phyloP scores from a whole-genome alignment of 1,284 basidiomycete genomes.

The Erythrobasidium hasegawianum region DNA sequence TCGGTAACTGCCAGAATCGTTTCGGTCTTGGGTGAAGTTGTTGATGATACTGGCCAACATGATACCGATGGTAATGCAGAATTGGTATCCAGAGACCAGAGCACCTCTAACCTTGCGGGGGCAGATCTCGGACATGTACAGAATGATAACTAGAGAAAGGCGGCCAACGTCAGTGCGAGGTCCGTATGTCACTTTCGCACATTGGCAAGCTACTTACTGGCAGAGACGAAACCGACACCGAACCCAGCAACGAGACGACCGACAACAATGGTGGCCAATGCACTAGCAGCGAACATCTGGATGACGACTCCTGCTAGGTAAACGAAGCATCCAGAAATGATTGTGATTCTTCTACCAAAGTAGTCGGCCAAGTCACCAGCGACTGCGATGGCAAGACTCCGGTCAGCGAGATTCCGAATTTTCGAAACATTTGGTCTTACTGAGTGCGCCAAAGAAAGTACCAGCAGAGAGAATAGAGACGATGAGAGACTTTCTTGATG shows the following conservation, averaged over 20 bases:
- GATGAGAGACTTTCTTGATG: conserved; percentile 3
- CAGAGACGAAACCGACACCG: conserved; percentile 54
- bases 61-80: conserved; percentile 40
- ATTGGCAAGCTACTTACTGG: too few species aligned
- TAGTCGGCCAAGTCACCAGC: neutral
- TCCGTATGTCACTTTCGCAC: too few species aligned
- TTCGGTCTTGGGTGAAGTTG: conserved; percentile 41
- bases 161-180: too few species aligned
- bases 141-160: conserved; percentile 35
- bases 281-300: too few species aligned
- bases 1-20: conserved; percentile 41
- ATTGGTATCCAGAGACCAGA: conserved; percentile 40
- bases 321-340: neutral
- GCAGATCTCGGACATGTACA: conserved; percentile 38
- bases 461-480: conserved; percentile 5
- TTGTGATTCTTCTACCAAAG: neutral
- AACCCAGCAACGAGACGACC: conserved; percentile 53
- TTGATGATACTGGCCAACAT: conserved; percentile 40
- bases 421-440: too few species aligned
- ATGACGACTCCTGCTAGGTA: neutral
- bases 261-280: too few species aligned
- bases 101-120: conserved; percentile 36
- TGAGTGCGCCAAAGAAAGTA: conserved; percentile 3
- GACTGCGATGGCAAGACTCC: too few species aligned
- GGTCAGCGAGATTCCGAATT: too few species aligned